phyloP scores from a whole-genome alignment of 1,284 basidiomycete species.

The Ceratobasidium theobromae region DNA sequence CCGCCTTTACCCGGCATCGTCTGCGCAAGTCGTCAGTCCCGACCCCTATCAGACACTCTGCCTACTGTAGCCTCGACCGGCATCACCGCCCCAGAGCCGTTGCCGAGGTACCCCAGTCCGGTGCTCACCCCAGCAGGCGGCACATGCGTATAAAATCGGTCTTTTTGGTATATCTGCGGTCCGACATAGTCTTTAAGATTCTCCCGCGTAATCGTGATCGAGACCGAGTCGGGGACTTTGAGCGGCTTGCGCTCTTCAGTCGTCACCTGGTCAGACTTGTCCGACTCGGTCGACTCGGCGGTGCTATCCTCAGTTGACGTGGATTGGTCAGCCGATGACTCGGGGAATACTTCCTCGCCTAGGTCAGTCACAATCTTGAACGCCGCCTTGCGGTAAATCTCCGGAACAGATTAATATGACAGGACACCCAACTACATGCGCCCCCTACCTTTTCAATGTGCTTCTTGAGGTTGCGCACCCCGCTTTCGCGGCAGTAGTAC shows the following conservation, averaged over 20 bases:
- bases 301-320: constrained; percentile 29
- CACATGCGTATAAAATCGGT: constrained; percentile 79
- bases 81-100: constrained; percentile 96
- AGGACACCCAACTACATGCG: constrained; percentile 14
- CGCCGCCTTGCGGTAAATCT: constrained; percentile 98
- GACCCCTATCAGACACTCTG: not conserved
- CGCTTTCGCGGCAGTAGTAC: constrained; percentile 96
- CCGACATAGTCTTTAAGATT: constrained; percentile 97
- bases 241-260: constrained; percentile 81
- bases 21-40: constrained; percentile 47
- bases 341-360: constrained; percentile 82
- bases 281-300: constrained; percentile 31
- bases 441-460: constrained; percentile 91
- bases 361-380: constrained; percentile 90
- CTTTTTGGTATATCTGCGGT: constrained; percentile 93
- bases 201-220: constrained; percentile 80
- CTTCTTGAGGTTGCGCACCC: constrained; percentile 92
- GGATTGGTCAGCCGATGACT: constrained; percentile 22
- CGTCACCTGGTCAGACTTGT: constrained; percentile 59
- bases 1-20: constrained; percentile 90
- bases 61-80: constrained; percentile 90
- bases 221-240: constrained; percentile 75
- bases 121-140: constrained; percentile 93
- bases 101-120: constrained; percentile 93
- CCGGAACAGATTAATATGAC: constrained; percentile 29